Evolutionary conservation across 1,284 basidiomycete species (phyloP), one percentile per base, ranked within the genome.

Genomic region (Rhodotorula sp.): DNA sequence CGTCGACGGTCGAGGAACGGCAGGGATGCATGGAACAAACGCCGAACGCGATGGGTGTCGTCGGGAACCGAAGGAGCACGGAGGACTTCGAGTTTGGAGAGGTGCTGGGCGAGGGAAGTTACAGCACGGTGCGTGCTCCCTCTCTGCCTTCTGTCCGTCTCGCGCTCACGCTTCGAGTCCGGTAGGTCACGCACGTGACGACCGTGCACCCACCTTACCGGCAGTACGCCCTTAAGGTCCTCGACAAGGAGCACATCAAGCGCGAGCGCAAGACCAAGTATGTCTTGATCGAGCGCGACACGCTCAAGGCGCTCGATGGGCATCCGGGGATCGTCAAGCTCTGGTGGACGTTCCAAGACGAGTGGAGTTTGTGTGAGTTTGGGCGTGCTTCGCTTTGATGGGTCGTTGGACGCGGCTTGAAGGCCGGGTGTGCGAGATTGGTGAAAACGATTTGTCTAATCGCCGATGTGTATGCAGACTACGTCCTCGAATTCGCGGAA

Each of bases 401-500:
- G n/a, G n/a, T n/a, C n/a, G n/a, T n/a, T n/a, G n/a, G n/a, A n/a
- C n/a, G n/a, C n/a, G n/a, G n/a, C n/a, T n/a, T n/a, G n/a, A n/a
- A n/a, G n/a, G n/a, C n/a, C n/a, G n/a, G n/a, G n/a, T n/a, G n/a
- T n/a, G n/a, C n/a, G n/a, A n/a, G n/a, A n/a, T n/a, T n/a, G n/a
- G n/a, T n/a, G n/a, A n/a, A n/a, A n/a, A n/a, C n/a, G n/a, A n/a
- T n/a, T n/a, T n/a, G n/a, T n/a, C n/a, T n/a, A n/a, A n/a, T n/a
- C n/a, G n/a, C n/a, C n/a, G n/a, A n/a, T 32, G 2, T 10, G n/a
- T 36, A 60, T 59, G 24, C 76, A 95, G 93, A 92, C 81, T 96
- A 94, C 76, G 92, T 94, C 0, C 84, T 96, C 70, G 93, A 96
- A 79, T 84, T 93, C 22, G 92, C 90, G 0, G 83, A 84, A n/a